phyloP scores from a whole-genome alignment of 352 stramenopile genomes.

The Phytopythium sindhum region DNA sequence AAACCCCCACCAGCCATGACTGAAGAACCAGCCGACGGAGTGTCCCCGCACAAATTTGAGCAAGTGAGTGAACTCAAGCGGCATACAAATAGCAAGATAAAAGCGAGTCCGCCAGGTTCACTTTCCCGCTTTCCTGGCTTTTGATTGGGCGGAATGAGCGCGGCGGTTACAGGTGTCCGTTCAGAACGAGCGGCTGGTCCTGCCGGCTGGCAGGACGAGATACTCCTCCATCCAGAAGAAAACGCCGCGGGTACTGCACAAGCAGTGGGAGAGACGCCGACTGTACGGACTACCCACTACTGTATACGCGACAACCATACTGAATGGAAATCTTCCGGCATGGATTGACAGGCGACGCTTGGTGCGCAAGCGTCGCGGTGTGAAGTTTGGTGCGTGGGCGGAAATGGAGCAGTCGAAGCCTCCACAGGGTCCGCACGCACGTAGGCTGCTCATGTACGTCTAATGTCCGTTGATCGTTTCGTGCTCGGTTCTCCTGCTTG shows the following conservation, averaged over 20 bases:
- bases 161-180: background rate
- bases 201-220: background rate
- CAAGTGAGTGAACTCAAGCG: too few relatives aligned
- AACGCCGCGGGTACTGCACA: background rate
- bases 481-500: background rate
- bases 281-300: background rate
- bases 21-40: background rate
- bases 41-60: background rate
- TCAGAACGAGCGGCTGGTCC: background rate
- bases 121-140: background rate
- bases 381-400: background rate
- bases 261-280: background rate
- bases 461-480: background rate
- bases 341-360: conserved; percentile 1
- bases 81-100: too few relatives aligned
- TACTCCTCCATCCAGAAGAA: background rate
- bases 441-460: background rate
- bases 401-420: background rate
- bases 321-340: background rate
- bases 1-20: background rate
- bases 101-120: background rate
- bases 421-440: background rate
- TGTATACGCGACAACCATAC: background rate
- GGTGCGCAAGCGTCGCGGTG: background rate
- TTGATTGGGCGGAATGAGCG: background rate